These are phyloP conservation scores for Pseudopithomyces maydicus DNA, from an alignment of 2,329 filamentous ascomycete species.

Conservation along the genomic window DNA sequence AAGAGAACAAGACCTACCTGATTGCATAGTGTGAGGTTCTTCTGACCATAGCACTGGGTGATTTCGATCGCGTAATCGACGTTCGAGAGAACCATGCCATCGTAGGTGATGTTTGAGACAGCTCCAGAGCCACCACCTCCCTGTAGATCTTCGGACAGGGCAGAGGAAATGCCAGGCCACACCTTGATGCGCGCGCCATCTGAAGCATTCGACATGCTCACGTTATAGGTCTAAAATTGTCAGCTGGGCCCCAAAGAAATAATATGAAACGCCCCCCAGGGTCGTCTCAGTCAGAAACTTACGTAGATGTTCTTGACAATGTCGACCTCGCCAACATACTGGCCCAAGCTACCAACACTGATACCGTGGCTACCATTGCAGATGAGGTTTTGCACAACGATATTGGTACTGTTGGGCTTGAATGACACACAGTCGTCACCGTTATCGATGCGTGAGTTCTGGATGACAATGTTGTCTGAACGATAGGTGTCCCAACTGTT, in stretches of 20 bases:
- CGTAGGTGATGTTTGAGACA: conserved; percentile 71
- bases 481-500: conserved; percentile 64
- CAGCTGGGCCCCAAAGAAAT: neutral
- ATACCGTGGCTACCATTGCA: conserved; percentile 76
- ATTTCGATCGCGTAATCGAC: conserved; percentile 70
- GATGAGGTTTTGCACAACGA: conserved; percentile 68
- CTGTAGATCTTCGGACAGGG: conserved; percentile 64
- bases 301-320: conserved; percentile 73
- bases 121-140: conserved; percentile 68
- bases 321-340: conserved; percentile 67
- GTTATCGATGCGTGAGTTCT: conserved; percentile 68
- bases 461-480: conserved; percentile 66
- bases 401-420: conserved; percentile 74
- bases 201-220: conserved; percentile 49
- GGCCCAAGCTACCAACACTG: conserved; percentile 72
- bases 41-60: conserved; percentile 70
- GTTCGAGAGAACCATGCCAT: conserved; percentile 63
- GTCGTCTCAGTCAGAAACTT: conserved; percentile 11
- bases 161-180: conserved; percentile 65
- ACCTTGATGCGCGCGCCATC: conserved; percentile 76
- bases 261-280: neutral
- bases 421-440: conserved; percentile 75
- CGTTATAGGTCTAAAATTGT: conserved; percentile 37
- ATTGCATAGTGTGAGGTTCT: conserved; percentile 65
- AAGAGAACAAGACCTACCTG: conserved; percentile 26